Evolutionary conservation across 2,329 filamentous ascomycete genomes (phyloP), one percentile per base, ranked within the genome.

Genomic region (Calonectria fujianensis): DNA sequence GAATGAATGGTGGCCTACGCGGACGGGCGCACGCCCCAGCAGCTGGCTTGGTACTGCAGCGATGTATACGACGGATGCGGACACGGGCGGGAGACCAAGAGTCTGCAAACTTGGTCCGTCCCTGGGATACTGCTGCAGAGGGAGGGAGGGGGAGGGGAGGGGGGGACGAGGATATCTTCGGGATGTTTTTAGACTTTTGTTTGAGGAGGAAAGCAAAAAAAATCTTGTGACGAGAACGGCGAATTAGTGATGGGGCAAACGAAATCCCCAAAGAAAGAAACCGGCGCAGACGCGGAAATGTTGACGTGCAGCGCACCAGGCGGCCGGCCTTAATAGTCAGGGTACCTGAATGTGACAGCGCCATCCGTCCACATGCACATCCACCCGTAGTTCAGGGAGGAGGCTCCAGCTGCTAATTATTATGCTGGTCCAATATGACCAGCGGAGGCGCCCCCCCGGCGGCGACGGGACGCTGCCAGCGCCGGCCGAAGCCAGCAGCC

Each of bases 241-340:
- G 41, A 35, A 24, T 29, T 52, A 13, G 37, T 27, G 32, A 61
- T 69, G 64, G 39, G 67, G 35, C 41, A 65, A 65, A 65, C 39
- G 18, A 65, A 65, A 50, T 48, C 39, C 41, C 29, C 13, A 65
- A 65, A 50, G 20, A 50, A 65, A n/a, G 24, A 65, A 48, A 31
- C 37, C 18, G 61, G 41, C 48, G 24, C 45, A 29, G 66, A 59
- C 16, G 48, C 67, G 54, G 70, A 68, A 72, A 68, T 72, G 57
- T 69, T 69, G 64, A 73, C 65, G 70, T 73, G 70, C 70, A 72
- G 41, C 68, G 32, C 16, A n/a, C 54, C 39, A 35, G 29, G 29
- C 20, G 14, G 14, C 51, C 31, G 16, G 37, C 27, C 52, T 65
- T 64, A 54, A 50, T 63, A 18, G 39, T 64, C 66, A 61, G 52